Conservation (phyloP, 106 monocot species). For the Phalaenopsis aphrodite region DNA sequence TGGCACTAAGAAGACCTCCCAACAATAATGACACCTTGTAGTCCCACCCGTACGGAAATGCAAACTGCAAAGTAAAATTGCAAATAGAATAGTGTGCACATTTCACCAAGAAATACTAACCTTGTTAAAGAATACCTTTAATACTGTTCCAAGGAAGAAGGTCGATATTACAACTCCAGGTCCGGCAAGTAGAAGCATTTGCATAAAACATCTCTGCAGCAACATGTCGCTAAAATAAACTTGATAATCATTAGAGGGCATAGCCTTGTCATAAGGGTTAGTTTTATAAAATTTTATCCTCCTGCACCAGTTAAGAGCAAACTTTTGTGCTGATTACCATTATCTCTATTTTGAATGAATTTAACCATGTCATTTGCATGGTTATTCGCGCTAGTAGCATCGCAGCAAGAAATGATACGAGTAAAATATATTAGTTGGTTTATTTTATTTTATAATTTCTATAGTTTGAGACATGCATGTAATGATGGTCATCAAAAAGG, state of each 20-base stretch:
- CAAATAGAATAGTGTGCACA: neutral
- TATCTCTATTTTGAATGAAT: too few species aligned
- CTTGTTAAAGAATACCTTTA: conserved; percentile 52
- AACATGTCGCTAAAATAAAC: conserved; percentile 10
- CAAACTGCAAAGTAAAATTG: conserved; percentile 24
- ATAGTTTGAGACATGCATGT: too few species aligned
- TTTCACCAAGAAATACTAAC: neutral
- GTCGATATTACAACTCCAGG: conserved; percentile 95
- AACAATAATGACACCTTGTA: conserved; percentile 91
- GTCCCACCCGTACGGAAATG: conserved; percentile 88
- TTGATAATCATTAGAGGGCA: neutral
- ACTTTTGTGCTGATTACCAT: neutral
- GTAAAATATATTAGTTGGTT: too few species aligned
- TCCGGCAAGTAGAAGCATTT: conserved; percentile 94
- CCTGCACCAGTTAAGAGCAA: neutral
- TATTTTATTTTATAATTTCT: too few species aligned
- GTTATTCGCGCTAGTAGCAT: too few species aligned
- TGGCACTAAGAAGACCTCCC: conserved; percentile 96
- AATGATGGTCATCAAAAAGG: too few species aligned
- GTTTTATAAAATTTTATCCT: neutral
- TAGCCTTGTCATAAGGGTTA: neutral
- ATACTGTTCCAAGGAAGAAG: conserved; percentile 61
- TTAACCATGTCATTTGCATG: too few species aligned
- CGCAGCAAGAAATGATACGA: too few species aligned
- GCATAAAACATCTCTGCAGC: conserved; percentile 76